Conservation (phyloP, 2,329 filamentous ascomycete species). For the Paraconiothyrium brasiliense region DNA sequence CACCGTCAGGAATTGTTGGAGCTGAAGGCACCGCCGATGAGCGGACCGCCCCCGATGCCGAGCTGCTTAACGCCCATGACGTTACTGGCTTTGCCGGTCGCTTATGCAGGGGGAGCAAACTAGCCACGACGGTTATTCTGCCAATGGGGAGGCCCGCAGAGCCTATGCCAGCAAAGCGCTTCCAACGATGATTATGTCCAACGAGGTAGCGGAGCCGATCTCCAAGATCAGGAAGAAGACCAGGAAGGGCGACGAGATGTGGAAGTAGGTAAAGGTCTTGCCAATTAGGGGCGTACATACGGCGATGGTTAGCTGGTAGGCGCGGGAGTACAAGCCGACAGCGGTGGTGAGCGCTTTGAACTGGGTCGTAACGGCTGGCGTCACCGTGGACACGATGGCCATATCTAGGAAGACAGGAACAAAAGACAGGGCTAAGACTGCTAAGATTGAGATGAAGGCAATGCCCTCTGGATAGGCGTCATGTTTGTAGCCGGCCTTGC, state of each 20-base stretch:
- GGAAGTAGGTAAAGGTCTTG: slow-evolving; percentile 54
- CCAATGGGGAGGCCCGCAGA: slow-evolving; percentile 23
- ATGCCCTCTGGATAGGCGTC: slow-evolving; percentile 15
- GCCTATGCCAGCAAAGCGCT: slow-evolving; percentile 21
- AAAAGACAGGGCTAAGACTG: slow-evolving; percentile 12
- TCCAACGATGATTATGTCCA: slow-evolving; percentile 21
- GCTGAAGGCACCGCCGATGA: slow-evolving; percentile 30
- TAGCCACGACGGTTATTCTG: slow-evolving; percentile 21
- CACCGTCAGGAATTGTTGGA: slow-evolving; percentile 48
- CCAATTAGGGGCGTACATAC: slow-evolving; percentile 43
- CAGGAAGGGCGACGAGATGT: slow-evolving; percentile 48
- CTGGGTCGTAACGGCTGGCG: slow-evolving; percentile 25
- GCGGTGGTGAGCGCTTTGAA: slow-evolving; percentile 30
- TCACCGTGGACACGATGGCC: slow-evolving; percentile 27
- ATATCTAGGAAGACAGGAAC: slow-evolving; percentile 19
- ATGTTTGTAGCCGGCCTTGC: slow-evolving; percentile 12
- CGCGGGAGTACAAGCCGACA: slow-evolving; percentile 35
- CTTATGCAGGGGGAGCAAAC: slow-evolving; percentile 12
- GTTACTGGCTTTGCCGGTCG: slow-evolving; percentile 9
- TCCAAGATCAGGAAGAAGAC: slow-evolving; percentile 22
- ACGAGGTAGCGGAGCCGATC: slow-evolving; percentile 20
- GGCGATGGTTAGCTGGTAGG: slow-evolving; percentile 23
- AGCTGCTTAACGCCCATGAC: slow-evolving; percentile 12
- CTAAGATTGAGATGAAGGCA: slow-evolving; percentile 10
- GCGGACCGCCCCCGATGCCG: slow-evolving; percentile 42